Evolutionary conservation across 192 early-diverging fungal genomes (phyloP).

Genomic region (Coemansia sp.): DNA sequence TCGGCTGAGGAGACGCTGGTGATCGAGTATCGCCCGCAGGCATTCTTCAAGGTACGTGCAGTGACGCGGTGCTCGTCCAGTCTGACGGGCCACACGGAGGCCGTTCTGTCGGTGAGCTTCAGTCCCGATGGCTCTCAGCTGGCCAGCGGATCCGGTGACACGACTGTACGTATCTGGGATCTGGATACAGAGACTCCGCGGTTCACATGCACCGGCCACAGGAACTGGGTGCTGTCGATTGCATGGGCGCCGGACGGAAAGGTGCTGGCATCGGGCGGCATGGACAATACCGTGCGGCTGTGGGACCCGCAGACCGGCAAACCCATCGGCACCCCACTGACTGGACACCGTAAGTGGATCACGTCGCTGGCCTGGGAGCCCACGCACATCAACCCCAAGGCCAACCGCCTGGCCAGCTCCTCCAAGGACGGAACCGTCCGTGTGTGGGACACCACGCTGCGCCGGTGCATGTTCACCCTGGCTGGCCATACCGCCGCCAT

Average conservation of each 20-base stretch:
- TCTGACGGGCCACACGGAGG: conserved; percentile 88
- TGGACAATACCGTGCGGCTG: conserved; percentile 87
- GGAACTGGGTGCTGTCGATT: conserved; percentile 89
- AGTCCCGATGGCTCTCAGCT: conserved; percentile 86
- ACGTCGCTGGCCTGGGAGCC: conserved; percentile 95
- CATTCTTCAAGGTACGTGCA: conserved; percentile 89
- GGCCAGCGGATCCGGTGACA: conserved; percentile 95
- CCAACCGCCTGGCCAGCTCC: conserved; percentile 79
- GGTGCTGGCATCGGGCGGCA: conserved; percentile 85
- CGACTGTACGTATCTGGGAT: conserved; percentile 96
- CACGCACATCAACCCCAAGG: conserved; percentile 75
- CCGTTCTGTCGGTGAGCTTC: conserved; percentile 86
- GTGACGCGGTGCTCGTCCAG: conserved; percentile 92
- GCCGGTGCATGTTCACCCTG: conserved; percentile 74
- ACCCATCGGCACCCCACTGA: conserved; percentile 69
- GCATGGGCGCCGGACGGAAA: conserved; percentile 91
- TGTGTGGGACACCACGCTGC: conserved; percentile 86
- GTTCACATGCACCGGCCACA: conserved; percentile 80
- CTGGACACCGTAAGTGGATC: conserved; percentile 87
- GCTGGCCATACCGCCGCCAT: conserved; percentile 90
- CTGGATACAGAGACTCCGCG: conserved; percentile 94
- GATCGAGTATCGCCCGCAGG: conserved; percentile 93
- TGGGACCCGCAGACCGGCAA: conserved; percentile 92
- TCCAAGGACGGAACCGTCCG: conserved; percentile 94
- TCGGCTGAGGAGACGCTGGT: conserved; percentile 89